These are phyloP conservation scores for Vickermania ingenoplastis DNA, from an alignment of 208 protist genomes.

Conservation along the genomic window DNA sequence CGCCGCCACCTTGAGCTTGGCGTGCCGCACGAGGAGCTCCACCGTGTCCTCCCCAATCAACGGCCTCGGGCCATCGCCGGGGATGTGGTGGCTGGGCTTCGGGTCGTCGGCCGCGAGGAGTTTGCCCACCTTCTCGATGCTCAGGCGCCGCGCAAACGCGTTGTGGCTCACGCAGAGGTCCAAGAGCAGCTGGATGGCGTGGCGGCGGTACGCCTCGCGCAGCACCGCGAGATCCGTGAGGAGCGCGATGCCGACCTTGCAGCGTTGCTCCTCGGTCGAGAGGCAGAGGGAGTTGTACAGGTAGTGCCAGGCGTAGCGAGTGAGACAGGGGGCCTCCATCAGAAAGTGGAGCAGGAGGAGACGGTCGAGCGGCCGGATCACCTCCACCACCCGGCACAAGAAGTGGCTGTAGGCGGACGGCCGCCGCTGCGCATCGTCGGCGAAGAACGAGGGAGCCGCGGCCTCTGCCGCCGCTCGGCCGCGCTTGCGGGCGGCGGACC, in stretches of 20 bases:
- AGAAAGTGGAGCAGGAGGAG: slow-evolving; percentile 51
- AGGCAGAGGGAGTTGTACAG: slow-evolving; percentile 58
- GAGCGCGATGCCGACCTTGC: slow-evolving; percentile 44
- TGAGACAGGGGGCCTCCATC: slow-evolving; percentile 54
- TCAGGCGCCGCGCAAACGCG: slow-evolving; percentile 43
- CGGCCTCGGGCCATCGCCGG: background rate
- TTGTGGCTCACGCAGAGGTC: slow-evolving; percentile 32
- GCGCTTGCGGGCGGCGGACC: slow-evolving; percentile 15
- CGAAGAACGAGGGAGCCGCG: slow-evolving; percentile 20
- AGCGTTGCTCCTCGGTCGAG: slow-evolving; percentile 36
- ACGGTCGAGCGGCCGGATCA: background rate
- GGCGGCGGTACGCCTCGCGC: slow-evolving; percentile 40
- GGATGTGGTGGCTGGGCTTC: slow-evolving; percentile 4
- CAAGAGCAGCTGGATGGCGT: slow-evolving; percentile 54
- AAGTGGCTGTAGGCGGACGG: slow-evolving; percentile 65
- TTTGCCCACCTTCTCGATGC: slow-evolving; percentile 38
- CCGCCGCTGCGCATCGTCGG: slow-evolving; percentile 33
- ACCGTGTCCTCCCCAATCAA: slow-evolving; percentile 37
- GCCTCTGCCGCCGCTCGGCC: slow-evolving; percentile 8
- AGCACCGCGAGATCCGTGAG: slow-evolving; percentile 37
- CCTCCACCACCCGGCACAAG: slow-evolving; percentile 52
- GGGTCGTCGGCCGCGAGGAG: slow-evolving; percentile 17
- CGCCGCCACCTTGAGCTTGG: slow-evolving; percentile 47
- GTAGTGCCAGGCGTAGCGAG: slow-evolving; percentile 62
- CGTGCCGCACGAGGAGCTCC: slow-evolving; percentile 47